Evolutionary conservation across 2,329 filamentous ascomycete species (phyloP).

Genomic region (Ilyonectria robusta): DNA sequence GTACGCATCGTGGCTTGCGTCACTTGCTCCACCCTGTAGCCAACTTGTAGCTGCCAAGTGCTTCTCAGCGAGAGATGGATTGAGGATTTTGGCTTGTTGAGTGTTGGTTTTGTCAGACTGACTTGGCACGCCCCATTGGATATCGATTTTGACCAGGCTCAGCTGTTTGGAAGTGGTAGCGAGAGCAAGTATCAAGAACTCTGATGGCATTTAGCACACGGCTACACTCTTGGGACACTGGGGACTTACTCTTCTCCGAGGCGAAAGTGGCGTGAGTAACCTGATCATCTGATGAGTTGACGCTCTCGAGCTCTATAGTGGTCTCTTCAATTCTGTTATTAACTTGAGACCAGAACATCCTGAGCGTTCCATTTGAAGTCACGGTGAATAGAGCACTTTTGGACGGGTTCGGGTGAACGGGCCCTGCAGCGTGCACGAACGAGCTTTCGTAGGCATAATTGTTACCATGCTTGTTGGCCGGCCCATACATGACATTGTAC

Average conservation of each 20-base stretch:
- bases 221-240: neutral
- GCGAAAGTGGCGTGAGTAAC: conserved; percentile 84
- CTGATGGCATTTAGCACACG: conserved; percentile 51
- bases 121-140: conserved; percentile 75
- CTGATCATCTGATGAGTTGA: conserved; percentile 80
- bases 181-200: conserved; percentile 74
- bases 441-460: conserved; percentile 80
- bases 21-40: conserved; percentile 63
- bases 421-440: conserved; percentile 76
- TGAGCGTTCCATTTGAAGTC: conserved; percentile 80
- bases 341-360: conserved; percentile 83
- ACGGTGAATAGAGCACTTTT: conserved; percentile 84
- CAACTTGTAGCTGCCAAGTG: conserved; percentile 72
- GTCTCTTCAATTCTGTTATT: conserved; percentile 81
- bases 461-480: conserved; percentile 73
- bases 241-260: conserved; percentile 77
- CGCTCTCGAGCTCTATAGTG: conserved; percentile 80
- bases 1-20: conserved; percentile 62
- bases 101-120: conserved; percentile 69
- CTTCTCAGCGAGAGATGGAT: conserved; percentile 67
- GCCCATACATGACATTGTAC: conserved; percentile 68
- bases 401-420: conserved; percentile 78
- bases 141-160: conserved; percentile 79
- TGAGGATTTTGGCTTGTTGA: conserved; percentile 62
- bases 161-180: conserved; percentile 80